Conservation (phyloP, 192 early-diverging fungal species). For the Ramicandelaber brevisporus region DNA sequence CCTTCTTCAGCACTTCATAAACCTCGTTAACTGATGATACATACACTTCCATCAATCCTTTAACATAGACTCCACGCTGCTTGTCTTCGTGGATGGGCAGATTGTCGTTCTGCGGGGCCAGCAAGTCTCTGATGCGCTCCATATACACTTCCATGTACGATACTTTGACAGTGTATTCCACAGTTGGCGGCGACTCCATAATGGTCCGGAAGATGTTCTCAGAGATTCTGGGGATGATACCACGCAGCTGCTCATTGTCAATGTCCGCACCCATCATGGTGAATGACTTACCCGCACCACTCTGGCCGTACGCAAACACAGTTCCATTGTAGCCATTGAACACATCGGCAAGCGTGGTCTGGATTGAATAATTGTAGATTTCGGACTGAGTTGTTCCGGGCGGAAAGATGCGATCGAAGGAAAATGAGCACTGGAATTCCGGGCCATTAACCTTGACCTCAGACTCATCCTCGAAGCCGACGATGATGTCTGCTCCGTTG, state of each 20-base stretch:
- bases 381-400: slow-evolving; percentile 55
- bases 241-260: slow-evolving; percentile 69
- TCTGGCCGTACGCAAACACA: slow-evolving; percentile 99
- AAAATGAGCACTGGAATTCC: slow-evolving; percentile 44
- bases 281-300: slow-evolving; percentile 89
- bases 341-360: slow-evolving; percentile 76
- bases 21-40: slow-evolving; percentile 87
- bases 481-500: slow-evolving; percentile 37
- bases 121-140: slow-evolving; percentile 92
- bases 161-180: slow-evolving; percentile 95
- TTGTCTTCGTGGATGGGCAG: slow-evolving; percentile 97
- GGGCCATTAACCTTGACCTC: slow-evolving; percentile 2
- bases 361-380: slow-evolving; percentile 79
- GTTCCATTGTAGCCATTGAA: slow-evolving; percentile 97
- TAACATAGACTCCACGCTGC: slow-evolving; percentile 87
- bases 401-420: slow-evolving; percentile 84
- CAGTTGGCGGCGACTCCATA: slow-evolving; percentile 61
- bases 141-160: slow-evolving; percentile 99
- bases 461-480: slow-evolving; percentile 11
- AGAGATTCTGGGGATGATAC: slow-evolving; percentile 92
- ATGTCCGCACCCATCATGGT: slow-evolving; percentile 97
- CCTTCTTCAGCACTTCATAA: slow-evolving; percentile 91
- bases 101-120: slow-evolving; percentile 63
- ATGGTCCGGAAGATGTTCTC: slow-evolving; percentile 88
- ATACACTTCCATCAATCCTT: slow-evolving; percentile 91